Conservation (phyloP, 805 yeast genomes). For the Candida corydali region DNA sequence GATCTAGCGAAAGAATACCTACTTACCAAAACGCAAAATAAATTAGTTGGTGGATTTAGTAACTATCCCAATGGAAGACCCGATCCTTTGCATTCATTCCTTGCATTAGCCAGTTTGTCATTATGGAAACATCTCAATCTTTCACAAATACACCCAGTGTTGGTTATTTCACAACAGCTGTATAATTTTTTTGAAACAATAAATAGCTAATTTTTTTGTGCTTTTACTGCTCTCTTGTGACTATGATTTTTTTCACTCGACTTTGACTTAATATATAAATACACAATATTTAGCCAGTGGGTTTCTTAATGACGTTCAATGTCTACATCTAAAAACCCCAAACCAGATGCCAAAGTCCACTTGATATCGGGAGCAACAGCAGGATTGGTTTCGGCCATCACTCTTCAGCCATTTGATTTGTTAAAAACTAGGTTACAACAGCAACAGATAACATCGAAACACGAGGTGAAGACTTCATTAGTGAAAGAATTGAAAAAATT, state of each 20-base stretch:
- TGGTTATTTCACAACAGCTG: slow-evolving; percentile 21
- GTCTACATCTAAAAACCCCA: background rate
- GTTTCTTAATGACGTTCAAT: slow-evolving; percentile 5
- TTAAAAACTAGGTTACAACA: slow-evolving; percentile 78
- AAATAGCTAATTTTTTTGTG: slow-evolving; percentile 3
- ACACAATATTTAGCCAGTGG: too few species aligned
- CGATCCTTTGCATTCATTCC: slow-evolving; percentile 65
- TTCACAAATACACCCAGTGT: slow-evolving; percentile 20
- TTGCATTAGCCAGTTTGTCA: slow-evolving; percentile 47
- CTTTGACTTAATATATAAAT: too few species aligned
- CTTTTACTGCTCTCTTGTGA: background rate
- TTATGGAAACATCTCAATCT: slow-evolving; percentile 15
- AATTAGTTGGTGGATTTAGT: slow-evolving; percentile 70
- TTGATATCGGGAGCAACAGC: slow-evolving; percentile 78
- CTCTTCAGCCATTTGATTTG: slow-evolving; percentile 84
- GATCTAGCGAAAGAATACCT: slow-evolving; percentile 41
- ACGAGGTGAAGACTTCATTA: slow-evolving; percentile 24
- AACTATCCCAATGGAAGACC: slow-evolving; percentile 63
- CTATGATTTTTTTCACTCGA: background rate
- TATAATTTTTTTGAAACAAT: slow-evolving; percentile 8
- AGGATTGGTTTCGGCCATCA: slow-evolving; percentile 76
- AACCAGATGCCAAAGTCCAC: slow-evolving; percentile 39
- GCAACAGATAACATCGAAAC: slow-evolving; percentile 20
- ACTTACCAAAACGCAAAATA: slow-evolving; percentile 53
- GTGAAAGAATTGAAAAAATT: slow-evolving; percentile 41